Evolutionary conservation across 208 protist genomes (phyloP), one percentile per base, ranked within the genome.

Genomic region (Polymyxa betae): DNA sequence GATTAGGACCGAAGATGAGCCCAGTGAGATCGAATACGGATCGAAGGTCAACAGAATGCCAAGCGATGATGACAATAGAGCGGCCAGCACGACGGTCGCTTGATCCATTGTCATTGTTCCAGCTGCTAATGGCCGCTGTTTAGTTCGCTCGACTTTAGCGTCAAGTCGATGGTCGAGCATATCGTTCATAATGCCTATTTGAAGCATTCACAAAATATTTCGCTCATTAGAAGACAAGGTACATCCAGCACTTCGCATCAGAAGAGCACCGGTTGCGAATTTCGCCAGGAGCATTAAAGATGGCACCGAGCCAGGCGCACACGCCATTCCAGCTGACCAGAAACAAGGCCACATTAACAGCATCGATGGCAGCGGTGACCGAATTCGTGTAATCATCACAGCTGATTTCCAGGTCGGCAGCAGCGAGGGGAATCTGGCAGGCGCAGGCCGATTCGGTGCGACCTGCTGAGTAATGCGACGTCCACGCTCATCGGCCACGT

Each of bases 291-390:
- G 54, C 16, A 29, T 29, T 16, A 66, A 16, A 16, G 54, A 29
- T 32, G 54, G 54, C 29, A 66, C 54, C 54, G 54, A 32, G 54
- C 54, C 54, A 29, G 54, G 20, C 16, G 54, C 54, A 66, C 54
- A 66, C 54, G 54, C 54, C 54, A 66, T 66, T 29, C 54, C 54
- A 16, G 54, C 54, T 29, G 54, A 66, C 54, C 54, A 66, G 54
- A 66, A 66, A 29, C 54, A 66, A 16, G 54, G 54, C 20, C 29
- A 66, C 54, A 66, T 66, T 16, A 66, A 29, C 54, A 66, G 54
- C 54, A 66, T 16, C 20, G 54, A 16, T 29, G 54, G 54, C 20
- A 16, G 54, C 54, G 54, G 54, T 29, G 54, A 66, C 54, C 20
- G 29, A 16, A 66, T 29, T 16, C 54, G 54, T 29, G 54, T 32